These are phyloP conservation scores for Apiospora phragmitis DNA, from an alignment of 2,329 filamentous ascomycete species.

Conservation along the genomic window DNA sequence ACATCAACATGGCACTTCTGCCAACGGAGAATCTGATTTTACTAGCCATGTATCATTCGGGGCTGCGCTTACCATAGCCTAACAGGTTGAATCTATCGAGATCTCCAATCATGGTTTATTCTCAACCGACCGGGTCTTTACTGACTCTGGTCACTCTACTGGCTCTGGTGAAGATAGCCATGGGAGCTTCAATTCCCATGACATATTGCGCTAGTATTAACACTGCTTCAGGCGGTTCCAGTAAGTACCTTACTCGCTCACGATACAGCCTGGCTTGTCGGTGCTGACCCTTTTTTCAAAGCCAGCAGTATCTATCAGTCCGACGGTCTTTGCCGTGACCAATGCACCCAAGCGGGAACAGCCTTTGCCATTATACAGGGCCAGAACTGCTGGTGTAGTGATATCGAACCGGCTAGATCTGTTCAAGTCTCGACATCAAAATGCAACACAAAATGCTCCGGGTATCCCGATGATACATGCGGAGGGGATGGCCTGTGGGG, in stretches of 20 bases:
- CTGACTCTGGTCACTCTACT: constrained; percentile 24
- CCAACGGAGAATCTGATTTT: background rate
- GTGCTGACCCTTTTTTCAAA: constrained; percentile 26
- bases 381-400: constrained; percentile 72
- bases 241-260: constrained; percentile 36
- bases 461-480: constrained; percentile 67
- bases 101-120: constrained; percentile 24
- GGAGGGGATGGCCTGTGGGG: constrained; percentile 63
- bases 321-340: constrained; percentile 65
- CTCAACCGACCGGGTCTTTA: constrained; percentile 20
- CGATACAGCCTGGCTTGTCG: background rate
- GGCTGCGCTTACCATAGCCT: background rate
- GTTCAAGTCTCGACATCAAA: constrained; percentile 39
- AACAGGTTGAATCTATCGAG: constrained; percentile 1
- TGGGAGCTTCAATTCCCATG: constrained; percentile 29
- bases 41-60: background rate
- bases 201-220: constrained; percentile 49
- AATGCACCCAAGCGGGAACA: constrained; percentile 53
- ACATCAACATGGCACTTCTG: background rate
- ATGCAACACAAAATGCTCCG: constrained; percentile 65
- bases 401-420: constrained; percentile 58
- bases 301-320: constrained; percentile 63
- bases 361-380: constrained; percentile 70
- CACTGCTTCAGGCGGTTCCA: constrained; percentile 41
- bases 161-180: constrained; percentile 21